Conservation (phyloP, 2,329 filamentous ascomycete genomes). For the Sporothrix schenckii region DNA sequence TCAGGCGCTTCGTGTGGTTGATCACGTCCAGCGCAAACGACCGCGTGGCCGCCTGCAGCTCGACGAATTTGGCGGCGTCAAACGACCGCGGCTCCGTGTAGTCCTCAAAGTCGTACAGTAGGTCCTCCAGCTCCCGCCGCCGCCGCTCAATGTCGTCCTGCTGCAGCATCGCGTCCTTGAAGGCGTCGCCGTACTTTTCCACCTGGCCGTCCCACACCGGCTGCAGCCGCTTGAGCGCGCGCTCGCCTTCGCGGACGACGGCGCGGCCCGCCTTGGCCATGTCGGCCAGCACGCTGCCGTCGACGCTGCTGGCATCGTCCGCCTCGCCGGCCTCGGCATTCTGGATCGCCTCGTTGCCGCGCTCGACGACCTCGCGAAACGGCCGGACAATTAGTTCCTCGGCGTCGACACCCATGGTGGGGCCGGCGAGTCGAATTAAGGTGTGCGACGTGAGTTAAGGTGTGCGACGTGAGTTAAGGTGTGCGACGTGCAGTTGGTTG, state of each 20-base stretch:
- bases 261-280: slow-evolving; percentile 44
- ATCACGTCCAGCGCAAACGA: slow-evolving; percentile 47
- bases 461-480: background rate
- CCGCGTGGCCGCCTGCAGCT: slow-evolving; percentile 48
- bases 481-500: background rate
- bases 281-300: slow-evolving; percentile 33
- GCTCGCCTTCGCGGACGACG: slow-evolving; percentile 42
- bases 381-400: slow-evolving; percentile 44
- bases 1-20: slow-evolving; percentile 45
- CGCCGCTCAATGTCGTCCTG: slow-evolving; percentile 43
- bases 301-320: slow-evolving; percentile 33
- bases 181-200: slow-evolving; percentile 45
- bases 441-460: background rate
- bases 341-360: slow-evolving; percentile 45
- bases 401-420: slow-evolving; percentile 39
- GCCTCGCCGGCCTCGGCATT: slow-evolving; percentile 40
- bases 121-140: slow-evolving; percentile 44
- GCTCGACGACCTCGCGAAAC: slow-evolving; percentile 47
- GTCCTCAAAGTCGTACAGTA: slow-evolving; percentile 52
- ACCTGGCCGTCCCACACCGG: slow-evolving; percentile 47
- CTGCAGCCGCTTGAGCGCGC: slow-evolving; percentile 46
- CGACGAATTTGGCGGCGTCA: slow-evolving; percentile 44
- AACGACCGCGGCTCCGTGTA: slow-evolving; percentile 47
- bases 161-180: slow-evolving; percentile 44
- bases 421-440: background rate